phyloP scores from a whole-genome alignment of 108 stramenopile species.

The Epipyxis sp. region DNA sequence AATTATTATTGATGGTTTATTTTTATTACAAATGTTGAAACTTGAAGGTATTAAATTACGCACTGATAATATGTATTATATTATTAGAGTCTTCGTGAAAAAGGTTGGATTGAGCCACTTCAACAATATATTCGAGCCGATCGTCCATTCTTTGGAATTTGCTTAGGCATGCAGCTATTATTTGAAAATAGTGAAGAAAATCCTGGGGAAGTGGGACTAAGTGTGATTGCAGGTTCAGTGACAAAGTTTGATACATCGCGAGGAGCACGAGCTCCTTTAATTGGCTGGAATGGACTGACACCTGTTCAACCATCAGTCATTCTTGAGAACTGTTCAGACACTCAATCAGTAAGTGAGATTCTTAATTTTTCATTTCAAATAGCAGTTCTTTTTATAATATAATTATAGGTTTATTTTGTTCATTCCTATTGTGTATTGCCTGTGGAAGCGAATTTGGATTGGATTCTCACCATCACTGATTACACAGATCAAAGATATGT shows the following conservation, averaged over 20 bases:
- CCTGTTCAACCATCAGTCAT: slow-evolving; percentile 69
- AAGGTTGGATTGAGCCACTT: slow-evolving; percentile 76
- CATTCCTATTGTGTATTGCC: slow-evolving; percentile 87
- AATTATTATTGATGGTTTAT: slow-evolving; percentile 79
- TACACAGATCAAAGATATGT: slow-evolving; percentile 79
- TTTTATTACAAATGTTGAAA: slow-evolving; percentile 46
- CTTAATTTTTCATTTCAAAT: too few species aligned
- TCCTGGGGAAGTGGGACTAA: slow-evolving; percentile 71
- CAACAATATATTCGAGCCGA: slow-evolving; percentile 67
- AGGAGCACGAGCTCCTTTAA: slow-evolving; percentile 77
- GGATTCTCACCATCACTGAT: slow-evolving; percentile 78
- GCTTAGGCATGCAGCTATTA: slow-evolving; percentile 96
- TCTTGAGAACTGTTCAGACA: slow-evolving; percentile 41
- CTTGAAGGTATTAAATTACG: not conserved
- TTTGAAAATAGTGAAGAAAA: slow-evolving; percentile 87
- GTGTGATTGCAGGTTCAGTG: slow-evolving; percentile 85
- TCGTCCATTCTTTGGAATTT: slow-evolving; percentile 92
- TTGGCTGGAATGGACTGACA: slow-evolving; percentile 95
- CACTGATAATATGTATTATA: not conserved
- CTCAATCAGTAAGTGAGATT: not conserved
- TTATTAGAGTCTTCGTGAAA: slow-evolving; percentile 46
- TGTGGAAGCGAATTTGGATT: slow-evolving; percentile 69
- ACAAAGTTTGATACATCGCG: slow-evolving; percentile 60
- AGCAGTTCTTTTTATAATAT: too few species aligned
- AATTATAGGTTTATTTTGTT: slow-evolving; percentile 77